These are phyloP conservation scores for Calophaca sinica DNA, from an alignment of 306 rosid species.

Conservation along the genomic window DNA sequence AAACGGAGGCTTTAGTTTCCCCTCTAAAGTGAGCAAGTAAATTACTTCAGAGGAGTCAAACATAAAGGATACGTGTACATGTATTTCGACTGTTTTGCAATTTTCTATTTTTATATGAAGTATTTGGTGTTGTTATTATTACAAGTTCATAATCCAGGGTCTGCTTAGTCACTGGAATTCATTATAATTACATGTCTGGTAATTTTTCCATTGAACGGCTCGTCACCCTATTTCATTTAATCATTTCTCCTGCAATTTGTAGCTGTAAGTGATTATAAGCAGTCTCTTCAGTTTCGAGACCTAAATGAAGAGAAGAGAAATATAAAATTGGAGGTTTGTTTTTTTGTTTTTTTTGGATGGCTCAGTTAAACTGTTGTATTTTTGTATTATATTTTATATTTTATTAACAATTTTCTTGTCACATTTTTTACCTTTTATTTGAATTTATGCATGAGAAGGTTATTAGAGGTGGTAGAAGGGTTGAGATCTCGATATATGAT, in stretches of 20 bases:
- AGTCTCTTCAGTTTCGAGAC: conserved; percentile 94
- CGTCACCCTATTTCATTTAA: conserved; percentile 14
- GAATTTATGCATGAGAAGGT: conserved; percentile 58
- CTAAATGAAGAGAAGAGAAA: conserved; percentile 95
- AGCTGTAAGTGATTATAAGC: conserved; percentile 95
- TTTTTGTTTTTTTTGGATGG: neutral
- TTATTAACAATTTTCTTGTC: neutral
- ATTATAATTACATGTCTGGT: conserved; percentile 4
- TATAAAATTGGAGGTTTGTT: conserved; percentile 81
- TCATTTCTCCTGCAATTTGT: conserved; percentile 25
- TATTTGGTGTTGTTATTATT: conserved; percentile 28
- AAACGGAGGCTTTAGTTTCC: neutral
- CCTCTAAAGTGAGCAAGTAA: neutral
- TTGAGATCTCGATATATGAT: conserved; percentile 88
- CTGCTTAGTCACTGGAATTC: conserved; percentile 2
- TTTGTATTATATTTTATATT: neutral
- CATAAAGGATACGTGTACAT: neutral
- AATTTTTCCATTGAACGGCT: conserved; percentile 8
- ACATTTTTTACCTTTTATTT: conserved; percentile 29
- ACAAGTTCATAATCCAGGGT: conserved; percentile 5
- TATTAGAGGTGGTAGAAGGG: conserved; percentile 84
- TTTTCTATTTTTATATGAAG: conserved; percentile 17
- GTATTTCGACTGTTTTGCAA: neutral
- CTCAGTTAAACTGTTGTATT: neutral
- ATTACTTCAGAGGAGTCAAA: neutral